phyloP scores from a whole-genome alignment of 2,329 filamentous ascomycete species.

The Fusarium sp. region DNA sequence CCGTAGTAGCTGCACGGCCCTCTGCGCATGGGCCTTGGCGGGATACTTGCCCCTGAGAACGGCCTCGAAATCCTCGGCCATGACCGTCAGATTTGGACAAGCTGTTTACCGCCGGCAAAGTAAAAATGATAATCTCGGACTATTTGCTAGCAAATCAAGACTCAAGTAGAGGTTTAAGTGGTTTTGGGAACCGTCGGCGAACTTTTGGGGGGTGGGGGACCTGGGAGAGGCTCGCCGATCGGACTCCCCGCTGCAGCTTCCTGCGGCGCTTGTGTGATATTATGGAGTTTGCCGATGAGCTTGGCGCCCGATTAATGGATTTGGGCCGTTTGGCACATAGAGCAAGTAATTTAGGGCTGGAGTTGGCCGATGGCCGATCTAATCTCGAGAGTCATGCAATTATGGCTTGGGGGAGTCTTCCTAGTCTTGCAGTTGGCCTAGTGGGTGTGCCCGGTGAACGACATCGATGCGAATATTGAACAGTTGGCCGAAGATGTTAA shows the following conservation, averaged over 20 bases:
- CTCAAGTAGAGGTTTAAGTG: background rate
- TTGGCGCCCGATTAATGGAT: background rate
- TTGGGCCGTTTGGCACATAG: background rate
- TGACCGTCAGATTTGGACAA: conserved; percentile 16
- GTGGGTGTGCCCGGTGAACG: too few relatives aligned
- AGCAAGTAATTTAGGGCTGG: background rate
- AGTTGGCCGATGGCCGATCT: conserved; percentile 5
- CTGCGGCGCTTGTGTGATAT: background rate
- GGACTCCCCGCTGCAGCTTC: background rate
- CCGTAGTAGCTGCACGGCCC: conserved; percentile 84
- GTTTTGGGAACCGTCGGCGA: background rate
- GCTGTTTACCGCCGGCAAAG: background rate
- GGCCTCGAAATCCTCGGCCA: conserved; percentile 61
- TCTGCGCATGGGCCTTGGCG: conserved; percentile 75
- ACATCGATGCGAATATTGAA: too few relatives aligned
- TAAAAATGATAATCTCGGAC: background rate
- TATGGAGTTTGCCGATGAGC: conserved; percentile 1
- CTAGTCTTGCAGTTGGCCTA: background rate
- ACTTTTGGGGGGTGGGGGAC: background rate
- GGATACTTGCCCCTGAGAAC: conserved; percentile 72
- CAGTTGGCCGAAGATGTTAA: too few relatives aligned
- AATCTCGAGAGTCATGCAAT: background rate
- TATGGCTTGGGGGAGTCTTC: background rate
- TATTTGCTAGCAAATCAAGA: background rate
- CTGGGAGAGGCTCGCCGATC: background rate